phyloP scores from a whole-genome alignment of 352 stramenopile genomes.

The Globisporangium orthogonon region DNA sequence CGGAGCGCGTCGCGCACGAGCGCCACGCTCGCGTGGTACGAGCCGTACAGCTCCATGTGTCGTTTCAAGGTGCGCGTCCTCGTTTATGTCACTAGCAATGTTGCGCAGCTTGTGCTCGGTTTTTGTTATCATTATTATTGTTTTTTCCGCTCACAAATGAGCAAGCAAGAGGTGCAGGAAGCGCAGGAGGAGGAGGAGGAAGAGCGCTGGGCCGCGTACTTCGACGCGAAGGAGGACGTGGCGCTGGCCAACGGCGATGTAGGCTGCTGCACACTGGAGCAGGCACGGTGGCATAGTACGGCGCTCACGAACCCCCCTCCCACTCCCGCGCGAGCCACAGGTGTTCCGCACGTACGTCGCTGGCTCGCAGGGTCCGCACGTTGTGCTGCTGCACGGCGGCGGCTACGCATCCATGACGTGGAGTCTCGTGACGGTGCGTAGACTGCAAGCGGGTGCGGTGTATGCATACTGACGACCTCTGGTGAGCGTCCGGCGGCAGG shows the following conservation, averaged over 20 bases:
- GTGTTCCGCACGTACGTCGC: conserved; percentile 76
- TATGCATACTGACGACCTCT: background rate
- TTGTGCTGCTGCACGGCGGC: conserved; percentile 81
- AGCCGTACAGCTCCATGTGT: conserved; percentile 51
- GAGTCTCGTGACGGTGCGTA: conserved; percentile 59
- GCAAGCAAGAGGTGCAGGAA: background rate
- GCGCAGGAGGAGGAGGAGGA: background rate
- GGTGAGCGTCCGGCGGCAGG: conserved; percentile 19
- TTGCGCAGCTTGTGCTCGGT: no score
- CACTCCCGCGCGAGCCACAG: conserved; percentile 17
- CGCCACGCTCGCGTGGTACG: conserved; percentile 40
- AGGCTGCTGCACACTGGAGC: conserved; percentile 1
- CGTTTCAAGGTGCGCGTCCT: background rate
- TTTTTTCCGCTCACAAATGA: background rate
- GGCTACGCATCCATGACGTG: conserved; percentile 87
- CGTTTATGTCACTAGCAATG: no score
- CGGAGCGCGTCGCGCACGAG: conserved; percentile 54
- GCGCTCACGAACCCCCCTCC: background rate
- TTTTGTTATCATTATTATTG: no score
- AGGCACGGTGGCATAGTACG: no score
- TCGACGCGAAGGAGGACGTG: conserved; percentile 65
- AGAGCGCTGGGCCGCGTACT: conserved; percentile 59
- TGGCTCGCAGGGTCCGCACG: conserved; percentile 53
- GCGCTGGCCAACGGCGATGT: conserved; percentile 60
- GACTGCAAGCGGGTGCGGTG: background rate